phyloP scores from a whole-genome alignment of 768 basidiomycete genomes.

The Hericium coralloides region DNA sequence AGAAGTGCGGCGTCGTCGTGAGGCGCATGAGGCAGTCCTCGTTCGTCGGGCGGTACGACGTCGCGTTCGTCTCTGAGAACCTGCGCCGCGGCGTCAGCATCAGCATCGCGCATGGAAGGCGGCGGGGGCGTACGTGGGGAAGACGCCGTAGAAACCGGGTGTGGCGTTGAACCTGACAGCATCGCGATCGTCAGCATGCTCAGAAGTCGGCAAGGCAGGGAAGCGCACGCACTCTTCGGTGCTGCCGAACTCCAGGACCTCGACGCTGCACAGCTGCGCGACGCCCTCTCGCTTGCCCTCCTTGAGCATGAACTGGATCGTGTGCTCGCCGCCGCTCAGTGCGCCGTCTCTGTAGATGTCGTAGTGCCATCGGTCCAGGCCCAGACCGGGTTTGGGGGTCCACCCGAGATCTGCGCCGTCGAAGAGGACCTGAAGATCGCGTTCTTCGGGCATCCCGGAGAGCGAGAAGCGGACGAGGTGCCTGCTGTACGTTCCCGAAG shows the following conservation, averaged over 20 bases:
- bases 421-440: slow-evolving; percentile 47
- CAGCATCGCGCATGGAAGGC: background rate
- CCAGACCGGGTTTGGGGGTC: slow-evolving; percentile 46
- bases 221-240: slow-evolving; percentile 41
- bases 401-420: slow-evolving; percentile 53
- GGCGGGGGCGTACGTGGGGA: slow-evolving; percentile 52
- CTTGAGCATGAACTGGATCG: slow-evolving; percentile 47
- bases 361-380: slow-evolving; percentile 71
- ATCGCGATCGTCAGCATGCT: slow-evolving; percentile 1
- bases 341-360: slow-evolving; percentile 37
- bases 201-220: background rate
- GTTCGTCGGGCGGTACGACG: slow-evolving; percentile 74
- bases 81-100: slow-evolving; percentile 24
- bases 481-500: slow-evolving; percentile 54
- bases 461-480: slow-evolving; percentile 64
- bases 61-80: slow-evolving; percentile 54
- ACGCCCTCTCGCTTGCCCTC: slow-evolving; percentile 37
- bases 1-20: slow-evolving; percentile 63
- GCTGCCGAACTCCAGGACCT: slow-evolving; percentile 64
- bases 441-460: slow-evolving; percentile 50
- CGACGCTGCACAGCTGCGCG: slow-evolving; percentile 72
- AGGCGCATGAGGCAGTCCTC: slow-evolving; percentile 77
- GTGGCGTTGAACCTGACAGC: slow-evolving; percentile 45
- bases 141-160: slow-evolving; percentile 54
- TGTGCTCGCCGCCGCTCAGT: slow-evolving; percentile 44